Conservation (phyloP, 2,329 filamentous ascomycete genomes). For the Pseudogymnoascus sp. region DNA sequence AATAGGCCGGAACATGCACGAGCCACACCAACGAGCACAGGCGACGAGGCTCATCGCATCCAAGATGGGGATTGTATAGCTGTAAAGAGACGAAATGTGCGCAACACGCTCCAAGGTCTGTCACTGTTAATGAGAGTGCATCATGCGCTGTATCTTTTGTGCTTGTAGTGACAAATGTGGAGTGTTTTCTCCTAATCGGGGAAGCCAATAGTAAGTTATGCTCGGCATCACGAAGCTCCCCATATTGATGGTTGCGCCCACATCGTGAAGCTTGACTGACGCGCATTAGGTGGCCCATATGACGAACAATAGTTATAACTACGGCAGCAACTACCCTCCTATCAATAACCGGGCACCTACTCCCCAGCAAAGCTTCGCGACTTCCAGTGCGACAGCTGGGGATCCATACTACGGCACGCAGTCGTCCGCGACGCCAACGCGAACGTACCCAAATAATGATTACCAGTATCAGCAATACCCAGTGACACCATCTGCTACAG, state of each 20-base stretch:
- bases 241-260: not conserved
- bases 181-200: not conserved
- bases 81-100: not conserved
- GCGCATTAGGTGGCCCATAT: not conserved
- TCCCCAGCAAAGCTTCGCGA: not conserved
- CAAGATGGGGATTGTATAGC: not conserved
- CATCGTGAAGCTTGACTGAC: not conserved
- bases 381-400: not conserved
- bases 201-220: not conserved
- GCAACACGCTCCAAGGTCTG: not conserved
- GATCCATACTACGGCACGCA: not conserved
- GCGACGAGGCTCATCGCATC: not conserved
- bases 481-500: not conserved
- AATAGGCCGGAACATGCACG: not conserved
- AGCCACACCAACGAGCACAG: not conserved
- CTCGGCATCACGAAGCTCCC: not conserved
- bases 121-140: not conserved
- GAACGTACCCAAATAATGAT: slow-evolving; percentile 1
- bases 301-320: slow-evolving; percentile 1
- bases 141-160: not conserved
- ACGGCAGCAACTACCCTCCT: not conserved
- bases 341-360: not conserved
- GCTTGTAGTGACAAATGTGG: slow-evolving; percentile 1
- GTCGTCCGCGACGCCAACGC: not conserved
- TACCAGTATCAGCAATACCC: slow-evolving; percentile 8